These are phyloP conservation scores for Starmerella tilneyi DNA, from an alignment of 805 yeast species.

Conservation along the genomic window DNA sequence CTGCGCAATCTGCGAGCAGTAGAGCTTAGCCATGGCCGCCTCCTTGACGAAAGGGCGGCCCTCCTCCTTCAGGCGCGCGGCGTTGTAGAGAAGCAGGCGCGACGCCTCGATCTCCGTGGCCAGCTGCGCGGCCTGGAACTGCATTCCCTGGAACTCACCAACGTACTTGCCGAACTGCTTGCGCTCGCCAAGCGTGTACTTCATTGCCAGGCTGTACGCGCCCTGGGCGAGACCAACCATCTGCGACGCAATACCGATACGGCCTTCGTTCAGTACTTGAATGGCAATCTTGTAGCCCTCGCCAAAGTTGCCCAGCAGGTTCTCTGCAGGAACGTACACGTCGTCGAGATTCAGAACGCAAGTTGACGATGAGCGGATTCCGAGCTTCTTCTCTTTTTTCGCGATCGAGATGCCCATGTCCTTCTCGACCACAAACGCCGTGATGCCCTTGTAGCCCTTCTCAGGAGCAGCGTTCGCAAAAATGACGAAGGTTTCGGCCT, in stretches of 20 bases:
- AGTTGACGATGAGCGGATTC: constrained; percentile 37
- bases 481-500: constrained; percentile 36
- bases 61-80: constrained; percentile 39
- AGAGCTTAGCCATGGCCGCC: constrained; percentile 40
- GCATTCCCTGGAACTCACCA: constrained; percentile 41
- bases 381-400: constrained; percentile 38
- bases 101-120: constrained; percentile 39
- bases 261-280: constrained; percentile 37
- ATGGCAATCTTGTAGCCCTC: constrained; percentile 40
- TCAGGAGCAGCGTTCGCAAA: constrained; percentile 36
- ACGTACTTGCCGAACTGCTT: constrained; percentile 36
- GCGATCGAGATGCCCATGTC: constrained; percentile 36
- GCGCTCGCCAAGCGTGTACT: constrained; percentile 34
- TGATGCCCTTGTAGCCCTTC: constrained; percentile 38
- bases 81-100: constrained; percentile 36
- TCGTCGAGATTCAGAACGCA: constrained; percentile 36
- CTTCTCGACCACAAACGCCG: constrained; percentile 37
- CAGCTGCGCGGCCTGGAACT: constrained; percentile 38
- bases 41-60: constrained; percentile 35
- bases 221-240: constrained; percentile 39
- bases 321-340: constrained; percentile 35
- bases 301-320: constrained; percentile 37
- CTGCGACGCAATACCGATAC: constrained; percentile 40
- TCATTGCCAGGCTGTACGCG: constrained; percentile 35
- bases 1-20: constrained; percentile 36